phyloP scores from a whole-genome alignment of 2,329 filamentous ascomycete species.

The Ceratocystis cubensis region DNA sequence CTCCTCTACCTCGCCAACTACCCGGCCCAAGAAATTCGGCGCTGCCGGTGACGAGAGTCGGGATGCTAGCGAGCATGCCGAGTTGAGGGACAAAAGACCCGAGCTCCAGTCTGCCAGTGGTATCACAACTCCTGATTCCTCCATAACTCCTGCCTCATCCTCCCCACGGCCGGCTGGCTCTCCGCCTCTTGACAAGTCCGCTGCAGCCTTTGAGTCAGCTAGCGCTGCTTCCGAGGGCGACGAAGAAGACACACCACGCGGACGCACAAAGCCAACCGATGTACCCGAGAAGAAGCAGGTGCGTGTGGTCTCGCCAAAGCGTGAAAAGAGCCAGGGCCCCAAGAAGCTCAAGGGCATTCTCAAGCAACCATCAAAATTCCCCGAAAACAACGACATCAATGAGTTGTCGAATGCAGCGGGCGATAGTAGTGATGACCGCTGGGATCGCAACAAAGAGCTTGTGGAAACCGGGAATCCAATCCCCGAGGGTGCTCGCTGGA shows the following conservation, averaged over 20 bases:
- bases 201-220: not conserved
- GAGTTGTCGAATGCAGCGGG: constrained; percentile 53
- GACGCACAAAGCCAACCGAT: not conserved
- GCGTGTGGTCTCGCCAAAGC: constrained; percentile 62
- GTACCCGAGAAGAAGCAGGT: constrained; percentile 29
- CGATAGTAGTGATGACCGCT: constrained; percentile 87
- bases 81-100: not conserved
- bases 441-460: constrained; percentile 57
- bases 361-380: constrained; percentile 71
- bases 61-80: not conserved
- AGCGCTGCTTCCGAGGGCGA: not conserved
- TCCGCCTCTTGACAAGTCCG: not conserved
- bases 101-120: not conserved
- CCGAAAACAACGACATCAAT: constrained; percentile 50
- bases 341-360: constrained; percentile 73
- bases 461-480: constrained; percentile 42
- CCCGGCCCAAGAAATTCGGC: not conserved
- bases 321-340: constrained; percentile 44
- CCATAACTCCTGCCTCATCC: not conserved
- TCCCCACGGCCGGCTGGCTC: not conserved
- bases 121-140: not conserved
- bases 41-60: not conserved
- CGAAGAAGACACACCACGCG: not conserved
- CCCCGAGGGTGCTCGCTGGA: constrained; percentile 73
- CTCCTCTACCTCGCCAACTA: not conserved